Evolutionary conservation across 441 rosid genomes (phyloP), one percentile per base, ranked within the genome.

Genomic region (Breynia disticha): DNA sequence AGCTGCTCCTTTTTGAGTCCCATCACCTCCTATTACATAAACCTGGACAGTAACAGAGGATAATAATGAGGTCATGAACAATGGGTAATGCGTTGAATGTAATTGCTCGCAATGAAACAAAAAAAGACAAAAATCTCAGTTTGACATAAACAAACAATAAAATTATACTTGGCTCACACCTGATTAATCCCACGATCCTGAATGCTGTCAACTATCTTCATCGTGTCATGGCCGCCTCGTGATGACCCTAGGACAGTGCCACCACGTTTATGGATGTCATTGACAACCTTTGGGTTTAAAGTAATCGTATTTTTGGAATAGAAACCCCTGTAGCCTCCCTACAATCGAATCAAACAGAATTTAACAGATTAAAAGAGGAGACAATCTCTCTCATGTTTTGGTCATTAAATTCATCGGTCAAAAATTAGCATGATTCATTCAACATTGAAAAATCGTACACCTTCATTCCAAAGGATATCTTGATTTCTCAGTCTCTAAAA

Each of bases 271-370:
- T 87, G 95, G 68, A 87, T 82, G 71, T 84, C 87, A 64, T 79
- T 73, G 48, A 87, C 93, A 54, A 57, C 60, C 70, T 80, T 87
- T 1, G 87, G 90, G 42, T 78, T 78, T 47, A 87, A 66, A 13
- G 61, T 21, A 39, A 80, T 59, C 5, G 93, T 87, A 54, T 87
- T 87, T 67, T 66, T 76, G 61, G 90, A 67, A 68, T 84, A 87
- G 72, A 87, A 87, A 35, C 95, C 95, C 22, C 71, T 75, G 67
- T 83, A 86, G 46, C 93, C 95, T 55, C 95, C 87, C 95, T 86
- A 74, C 60, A 66, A 35, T 17, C 12, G 15, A 11, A 59, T 24
- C 18, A 18, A 52, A 17, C 15, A 55, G 52, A 56, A 48, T 5
- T 45, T 28, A 28, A 9, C 35, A 28, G 5, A 28, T 4, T 28